Base-by-base conservation (phyloP, 768 basidiomycete species). In the Termitomyces sp. region DNA sequence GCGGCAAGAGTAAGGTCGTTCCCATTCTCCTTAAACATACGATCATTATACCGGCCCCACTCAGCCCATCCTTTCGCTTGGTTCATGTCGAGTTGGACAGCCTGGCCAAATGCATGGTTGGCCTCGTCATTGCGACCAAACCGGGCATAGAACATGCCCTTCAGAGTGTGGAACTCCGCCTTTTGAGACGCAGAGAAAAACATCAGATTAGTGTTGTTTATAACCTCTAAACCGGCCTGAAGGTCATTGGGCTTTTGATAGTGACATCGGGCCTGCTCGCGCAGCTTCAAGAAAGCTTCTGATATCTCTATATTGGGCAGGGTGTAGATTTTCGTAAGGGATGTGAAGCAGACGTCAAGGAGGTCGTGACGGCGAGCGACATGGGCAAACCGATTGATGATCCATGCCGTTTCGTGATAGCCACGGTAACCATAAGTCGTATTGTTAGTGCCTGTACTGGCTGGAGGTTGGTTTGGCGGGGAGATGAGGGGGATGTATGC, bases 231-330 rank as follows among this genome's bases (percentile, higher is more conserved):
- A 30, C 97, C 97, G 4, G 93, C 92, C 64, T 92, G 88, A 58
- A 97, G 84, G 69, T 98, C 95, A 60, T 89, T 90, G 0, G 92
- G 91, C 67, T 91, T 94, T 71, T 97, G 95, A 73, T 96, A 98
- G 76, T 97, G 95, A 66, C 96, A 98, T 37, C 95, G 89, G 6
- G 97, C 97, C 73, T 99, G 97, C 72, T 99, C 97, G 50, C 97
- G 87, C 33, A 99, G 84, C 73, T 99, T 99, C 58, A 99, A 79
- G 80, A 99, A 99, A 1, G 97, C 97, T 70, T 99, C 97, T 3
- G 97, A 96, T 61, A 99, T 99, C 75, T 99, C 97, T 73, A 99
- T 99, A 70, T 99, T 99, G 22, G 97, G 97, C 20, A 99, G 79
- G 0, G 94, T 95, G 73, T 99, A 99, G 63, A 99, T 99, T 75